phyloP scores from a whole-genome alignment of 306 rosid species.

The Calophaca sinica region DNA sequence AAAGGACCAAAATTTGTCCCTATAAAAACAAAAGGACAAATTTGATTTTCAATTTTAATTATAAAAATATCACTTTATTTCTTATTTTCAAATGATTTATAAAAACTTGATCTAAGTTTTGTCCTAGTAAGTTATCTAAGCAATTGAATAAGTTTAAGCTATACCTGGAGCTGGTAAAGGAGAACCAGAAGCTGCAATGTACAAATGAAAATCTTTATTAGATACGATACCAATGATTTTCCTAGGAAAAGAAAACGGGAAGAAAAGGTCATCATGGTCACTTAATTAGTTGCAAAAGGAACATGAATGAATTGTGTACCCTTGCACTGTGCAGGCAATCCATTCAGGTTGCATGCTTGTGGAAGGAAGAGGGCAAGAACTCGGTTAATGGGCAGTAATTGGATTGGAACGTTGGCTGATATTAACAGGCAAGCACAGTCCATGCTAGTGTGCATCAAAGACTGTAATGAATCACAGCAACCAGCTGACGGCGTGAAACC shows the following conservation, averaged over 20 bases:
- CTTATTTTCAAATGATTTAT: too few species aligned
- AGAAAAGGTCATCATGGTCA: neutral
- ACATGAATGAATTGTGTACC: conserved; percentile 38
- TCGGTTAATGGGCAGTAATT: conserved; percentile 53
- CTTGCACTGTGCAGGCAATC: conserved; percentile 60
- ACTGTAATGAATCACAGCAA: conserved; percentile 61
- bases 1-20: too few species aligned
- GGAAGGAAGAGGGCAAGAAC: conserved; percentile 59
- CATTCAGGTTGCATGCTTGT: conserved; percentile 55
- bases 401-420: conserved; percentile 64
- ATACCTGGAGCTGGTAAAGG: conserved; percentile 82
- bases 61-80: too few species aligned
- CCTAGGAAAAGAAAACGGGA: neutral
- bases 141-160: neutral
- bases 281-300: neutral
- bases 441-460: conserved; percentile 48
- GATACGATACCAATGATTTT: neutral
- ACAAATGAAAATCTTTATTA: conserved; percentile 15
- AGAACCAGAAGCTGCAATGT: conserved; percentile 61
- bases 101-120: too few species aligned
- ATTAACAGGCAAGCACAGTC: conserved; percentile 78
- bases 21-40: too few species aligned
- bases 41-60: too few species aligned
- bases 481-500: conserved; percentile 53
- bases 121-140: neutral